Conservation (phyloP, 345 rosid species). For the Turnera subulata region DNA sequence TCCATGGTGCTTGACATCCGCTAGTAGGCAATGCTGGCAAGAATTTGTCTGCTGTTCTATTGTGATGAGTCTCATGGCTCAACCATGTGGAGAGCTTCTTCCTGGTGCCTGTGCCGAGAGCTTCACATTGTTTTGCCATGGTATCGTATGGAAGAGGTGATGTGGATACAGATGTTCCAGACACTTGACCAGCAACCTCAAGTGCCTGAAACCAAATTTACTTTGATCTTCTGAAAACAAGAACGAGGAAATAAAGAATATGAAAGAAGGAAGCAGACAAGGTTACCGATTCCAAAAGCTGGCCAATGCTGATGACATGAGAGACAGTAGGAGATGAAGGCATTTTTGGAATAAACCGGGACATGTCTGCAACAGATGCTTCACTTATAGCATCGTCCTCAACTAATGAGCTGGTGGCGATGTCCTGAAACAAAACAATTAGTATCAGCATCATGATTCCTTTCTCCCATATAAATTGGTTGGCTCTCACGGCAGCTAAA, state of each 20-base stretch:
- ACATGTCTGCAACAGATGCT: constrained; percentile 54
- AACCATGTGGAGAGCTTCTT: constrained; percentile 91
- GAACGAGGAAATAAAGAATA: background rate
- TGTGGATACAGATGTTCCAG: constrained; percentile 66
- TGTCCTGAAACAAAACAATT: constrained; percentile 44
- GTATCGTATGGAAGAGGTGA: constrained; percentile 86
- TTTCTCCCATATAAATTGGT: background rate
- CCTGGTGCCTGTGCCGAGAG: constrained; percentile 70
- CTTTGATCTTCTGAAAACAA: background rate
- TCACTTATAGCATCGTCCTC: constrained; percentile 78
- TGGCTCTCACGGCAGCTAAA: too few relatives aligned
- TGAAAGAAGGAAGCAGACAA: constrained; percentile 2
- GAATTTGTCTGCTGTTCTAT: constrained; percentile 18
- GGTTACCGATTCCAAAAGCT: constrained; percentile 86
- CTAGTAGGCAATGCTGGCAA: constrained; percentile 24
- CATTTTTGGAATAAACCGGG: constrained; percentile 51
- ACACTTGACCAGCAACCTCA: constrained; percentile 93
- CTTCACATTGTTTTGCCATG: constrained; percentile 82
- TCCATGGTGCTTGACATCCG: constrained; percentile 32
- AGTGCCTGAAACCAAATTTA: constrained; percentile 57
- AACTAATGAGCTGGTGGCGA: constrained; percentile 37
- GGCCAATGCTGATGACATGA: constrained; percentile 75
- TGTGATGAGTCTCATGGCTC: constrained; percentile 51
- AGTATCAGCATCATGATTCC: background rate
- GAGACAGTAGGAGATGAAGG: constrained; percentile 62